phyloP scores from a whole-genome alignment of 2,329 filamentous ascomycete genomes.

The Fusarium compactum region DNA sequence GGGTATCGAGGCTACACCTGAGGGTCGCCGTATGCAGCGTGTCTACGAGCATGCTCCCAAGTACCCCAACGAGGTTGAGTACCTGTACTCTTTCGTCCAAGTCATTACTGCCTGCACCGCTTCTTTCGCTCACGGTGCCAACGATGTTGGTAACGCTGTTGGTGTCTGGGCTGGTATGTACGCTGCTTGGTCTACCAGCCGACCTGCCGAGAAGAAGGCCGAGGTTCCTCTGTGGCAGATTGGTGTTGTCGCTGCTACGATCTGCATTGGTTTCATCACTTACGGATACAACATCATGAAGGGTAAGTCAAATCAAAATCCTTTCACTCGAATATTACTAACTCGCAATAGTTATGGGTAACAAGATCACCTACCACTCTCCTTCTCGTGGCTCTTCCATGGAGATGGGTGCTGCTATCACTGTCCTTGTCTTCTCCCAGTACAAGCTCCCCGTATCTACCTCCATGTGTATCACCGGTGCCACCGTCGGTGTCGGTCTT shows the following conservation, averaged over 20 bases:
- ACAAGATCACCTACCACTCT: slow-evolving; percentile 80
- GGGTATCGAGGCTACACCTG: slow-evolving; percentile 77
- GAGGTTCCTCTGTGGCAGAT: slow-evolving; percentile 81
- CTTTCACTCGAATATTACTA: slow-evolving; percentile 1
- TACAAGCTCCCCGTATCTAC: slow-evolving; percentile 81
- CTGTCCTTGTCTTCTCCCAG: slow-evolving; percentile 80
- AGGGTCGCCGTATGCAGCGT: slow-evolving; percentile 74
- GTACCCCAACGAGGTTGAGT: slow-evolving; percentile 79
- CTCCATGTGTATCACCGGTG: slow-evolving; percentile 83
- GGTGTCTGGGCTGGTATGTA: slow-evolving; percentile 79
- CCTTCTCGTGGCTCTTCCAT: slow-evolving; percentile 72
- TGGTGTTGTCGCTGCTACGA: slow-evolving; percentile 72
- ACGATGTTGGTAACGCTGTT: slow-evolving; percentile 79
- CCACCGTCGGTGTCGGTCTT: slow-evolving; percentile 81
- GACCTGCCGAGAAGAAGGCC: slow-evolving; percentile 70
- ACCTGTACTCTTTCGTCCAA: slow-evolving; percentile 76
- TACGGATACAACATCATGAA: slow-evolving; percentile 91
- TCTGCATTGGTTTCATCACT: slow-evolving; percentile 76
- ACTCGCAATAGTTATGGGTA: slow-evolving; percentile 75
- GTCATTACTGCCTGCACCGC: slow-evolving; percentile 77
- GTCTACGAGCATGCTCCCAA: slow-evolving; percentile 71
- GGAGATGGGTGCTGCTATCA: slow-evolving; percentile 84
- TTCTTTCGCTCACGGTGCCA: slow-evolving; percentile 81
- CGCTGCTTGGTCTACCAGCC: slow-evolving; percentile 73
- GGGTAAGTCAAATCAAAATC: slow-evolving; percentile 59